Conservation (phyloP, 805 yeast species). For the Millerozyma acaciae region DNA sequence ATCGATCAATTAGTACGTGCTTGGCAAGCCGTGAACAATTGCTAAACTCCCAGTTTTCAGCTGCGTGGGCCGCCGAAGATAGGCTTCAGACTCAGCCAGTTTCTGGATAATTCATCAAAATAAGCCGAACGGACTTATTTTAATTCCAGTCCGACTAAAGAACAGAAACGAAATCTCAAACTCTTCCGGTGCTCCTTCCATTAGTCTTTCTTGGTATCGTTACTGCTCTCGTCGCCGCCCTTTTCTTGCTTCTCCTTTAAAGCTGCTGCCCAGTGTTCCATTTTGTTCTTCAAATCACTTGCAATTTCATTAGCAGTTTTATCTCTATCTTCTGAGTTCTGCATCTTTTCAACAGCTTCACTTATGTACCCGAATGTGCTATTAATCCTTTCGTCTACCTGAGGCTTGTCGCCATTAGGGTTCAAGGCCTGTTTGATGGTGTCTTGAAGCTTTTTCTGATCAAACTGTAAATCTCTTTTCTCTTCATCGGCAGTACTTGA, state of each 20-base stretch:
- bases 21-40: too few species aligned
- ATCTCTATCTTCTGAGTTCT: slow-evolving; percentile 29
- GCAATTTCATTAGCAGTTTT: slow-evolving; percentile 33
- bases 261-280: slow-evolving; percentile 25
- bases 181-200: not conserved
- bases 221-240: slow-evolving; percentile 3
- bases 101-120: not conserved
- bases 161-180: not conserved
- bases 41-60: too few species aligned
- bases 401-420: slow-evolving; percentile 26
- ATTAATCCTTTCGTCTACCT: slow-evolving; percentile 24
- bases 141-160: too few species aligned
- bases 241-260: slow-evolving; percentile 10
- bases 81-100: not conserved
- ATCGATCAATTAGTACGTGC: too few species aligned
- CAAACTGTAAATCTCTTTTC: slow-evolving; percentile 3
- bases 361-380: slow-evolving; percentile 24
- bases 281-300: slow-evolving; percentile 24
- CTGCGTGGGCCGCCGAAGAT: too few species aligned
- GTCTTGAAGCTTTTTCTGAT: slow-evolving; percentile 1
- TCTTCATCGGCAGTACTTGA: too few species aligned
- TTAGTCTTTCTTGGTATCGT: not conserved
- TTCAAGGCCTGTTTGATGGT: slow-evolving; percentile 16
- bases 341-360: slow-evolving; percentile 23
- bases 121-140: not conserved